Evolutionary conservation across 345 rosid genomes (phyloP).

Genomic region (Gossypium turneri): DNA sequence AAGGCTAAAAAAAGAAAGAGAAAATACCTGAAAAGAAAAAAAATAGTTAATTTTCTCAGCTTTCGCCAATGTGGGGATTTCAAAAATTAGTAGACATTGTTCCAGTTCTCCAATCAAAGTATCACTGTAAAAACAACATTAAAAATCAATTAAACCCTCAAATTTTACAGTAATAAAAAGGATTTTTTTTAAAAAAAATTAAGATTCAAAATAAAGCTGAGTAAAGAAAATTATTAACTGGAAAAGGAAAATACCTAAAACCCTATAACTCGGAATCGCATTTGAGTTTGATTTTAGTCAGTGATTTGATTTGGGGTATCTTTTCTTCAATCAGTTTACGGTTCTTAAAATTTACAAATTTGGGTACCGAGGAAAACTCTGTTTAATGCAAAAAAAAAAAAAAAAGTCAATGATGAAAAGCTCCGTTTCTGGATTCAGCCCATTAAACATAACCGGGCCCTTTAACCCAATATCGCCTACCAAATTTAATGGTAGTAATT

Average conservation of each 20-base stretch:
- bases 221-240: background rate
- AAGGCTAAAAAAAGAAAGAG: background rate
- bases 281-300: background rate
- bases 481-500: background rate
- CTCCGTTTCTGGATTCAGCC: background rate
- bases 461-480: background rate
- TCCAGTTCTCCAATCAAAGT: background rate
- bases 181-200: too few relatives aligned
- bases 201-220: background rate
- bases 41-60: background rate
- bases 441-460: background rate
- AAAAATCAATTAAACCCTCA: background rate
- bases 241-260: background rate
- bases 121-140: background rate
- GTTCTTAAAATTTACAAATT: background rate
- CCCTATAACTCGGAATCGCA: background rate
- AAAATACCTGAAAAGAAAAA: background rate
- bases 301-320: background rate
- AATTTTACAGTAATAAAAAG: background rate
- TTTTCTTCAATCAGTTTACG: background rate
- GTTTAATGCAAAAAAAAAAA: background rate
- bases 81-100: background rate
- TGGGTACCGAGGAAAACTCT: background rate
- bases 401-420: background rate
- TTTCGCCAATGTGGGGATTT: constrained; percentile 1